Conservation (phyloP, 1,284 basidiomycete species). For the Tylopilus orsonianus region DNA sequence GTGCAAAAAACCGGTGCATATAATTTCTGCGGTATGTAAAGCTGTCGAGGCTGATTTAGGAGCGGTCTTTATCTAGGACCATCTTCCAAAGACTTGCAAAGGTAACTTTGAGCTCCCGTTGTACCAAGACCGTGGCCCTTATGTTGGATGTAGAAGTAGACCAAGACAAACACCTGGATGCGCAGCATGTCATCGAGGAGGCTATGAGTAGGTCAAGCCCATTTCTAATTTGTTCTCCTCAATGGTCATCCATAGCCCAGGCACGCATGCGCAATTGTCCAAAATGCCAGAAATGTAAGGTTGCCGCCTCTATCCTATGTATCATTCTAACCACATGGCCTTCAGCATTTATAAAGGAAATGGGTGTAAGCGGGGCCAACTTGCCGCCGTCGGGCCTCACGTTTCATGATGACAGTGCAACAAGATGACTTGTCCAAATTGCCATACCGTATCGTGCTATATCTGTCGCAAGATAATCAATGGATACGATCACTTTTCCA, state of each 20-base stretch:
- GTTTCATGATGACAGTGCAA: conserved; percentile 57
- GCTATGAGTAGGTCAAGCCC: conserved; percentile 71
- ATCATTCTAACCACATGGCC: background rate
- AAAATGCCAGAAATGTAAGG: conserved; percentile 67
- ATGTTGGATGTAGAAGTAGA: conserved; percentile 53
- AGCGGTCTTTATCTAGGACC: conserved; percentile 50
- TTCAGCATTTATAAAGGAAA: conserved; percentile 73
- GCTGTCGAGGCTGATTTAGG: background rate
- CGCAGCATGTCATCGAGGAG: conserved; percentile 78
- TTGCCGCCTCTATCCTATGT: background rate
- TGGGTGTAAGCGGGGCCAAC: conserved; percentile 51
- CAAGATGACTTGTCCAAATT: conserved; percentile 76
- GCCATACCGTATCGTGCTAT: conserved; percentile 73
- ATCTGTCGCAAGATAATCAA: conserved; percentile 68
- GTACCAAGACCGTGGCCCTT: background rate
- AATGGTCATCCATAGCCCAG: conserved; percentile 46
- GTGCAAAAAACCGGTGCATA: conserved; percentile 71
- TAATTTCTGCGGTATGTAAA: background rate
- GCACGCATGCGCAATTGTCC: conserved; percentile 86
- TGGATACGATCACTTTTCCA: conserved; percentile 79
- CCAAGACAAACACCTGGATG: conserved; percentile 69
- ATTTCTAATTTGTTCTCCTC: background rate
- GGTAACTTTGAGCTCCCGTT: conserved; percentile 40
- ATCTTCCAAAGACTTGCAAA: conserved; percentile 85
- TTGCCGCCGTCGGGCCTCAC: background rate